Evolutionary conservation across 768 basidiomycete genomes (phyloP).

Genomic region (Panellus pusillus): DNA sequence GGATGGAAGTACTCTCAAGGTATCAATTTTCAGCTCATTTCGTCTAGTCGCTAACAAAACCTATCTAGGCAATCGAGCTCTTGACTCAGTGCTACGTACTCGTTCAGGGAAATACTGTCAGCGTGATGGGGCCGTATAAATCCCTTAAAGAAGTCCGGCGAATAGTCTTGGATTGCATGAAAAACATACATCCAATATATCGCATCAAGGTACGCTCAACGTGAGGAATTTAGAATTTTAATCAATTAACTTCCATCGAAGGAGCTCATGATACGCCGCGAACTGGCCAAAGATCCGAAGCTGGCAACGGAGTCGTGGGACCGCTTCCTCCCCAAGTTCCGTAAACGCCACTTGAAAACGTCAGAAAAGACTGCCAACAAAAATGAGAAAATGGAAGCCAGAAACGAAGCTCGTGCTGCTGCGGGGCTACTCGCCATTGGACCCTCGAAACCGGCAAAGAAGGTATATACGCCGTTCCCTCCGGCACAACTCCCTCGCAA

Average conservation of each 20-base stretch:
- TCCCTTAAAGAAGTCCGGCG: constrained; percentile 93
- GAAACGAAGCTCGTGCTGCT: constrained; percentile 62
- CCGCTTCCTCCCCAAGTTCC: constrained; percentile 94
- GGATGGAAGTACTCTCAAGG: constrained; percentile 96
- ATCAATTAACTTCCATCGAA: constrained; percentile 29
- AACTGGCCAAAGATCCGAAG: constrained; percentile 97
- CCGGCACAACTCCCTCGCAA: constrained; percentile 92
- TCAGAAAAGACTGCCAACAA: constrained; percentile 93
- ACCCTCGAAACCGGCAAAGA: constrained; percentile 68
- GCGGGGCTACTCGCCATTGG: constrained; percentile 59
- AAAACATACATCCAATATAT: constrained; percentile 98
- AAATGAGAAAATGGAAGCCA: constrained; percentile 66
- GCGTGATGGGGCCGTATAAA: constrained; percentile 96
- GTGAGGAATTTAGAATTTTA: neutral
- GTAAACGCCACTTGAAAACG: constrained; percentile 88
- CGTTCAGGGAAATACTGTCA: constrained; percentile 97
- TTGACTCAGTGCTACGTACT: constrained; percentile 96
- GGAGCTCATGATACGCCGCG: constrained; percentile 98
- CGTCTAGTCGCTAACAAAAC: constrained; percentile 1
- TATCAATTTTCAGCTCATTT: constrained; percentile 31
- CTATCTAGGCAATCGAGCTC: constrained; percentile 85
- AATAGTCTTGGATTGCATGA: constrained; percentile 99
- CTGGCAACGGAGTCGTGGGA: constrained; percentile 95
- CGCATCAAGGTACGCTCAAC: constrained; percentile 77
- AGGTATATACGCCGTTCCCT: constrained; percentile 98